Percentiles rank a stretch among this genome's conserved stretches.
These are phyloP conservation scores for Cryptosporidium felis DNA, from an alignment of 169 alveolate species.

Conservation along the genomic window DNA sequence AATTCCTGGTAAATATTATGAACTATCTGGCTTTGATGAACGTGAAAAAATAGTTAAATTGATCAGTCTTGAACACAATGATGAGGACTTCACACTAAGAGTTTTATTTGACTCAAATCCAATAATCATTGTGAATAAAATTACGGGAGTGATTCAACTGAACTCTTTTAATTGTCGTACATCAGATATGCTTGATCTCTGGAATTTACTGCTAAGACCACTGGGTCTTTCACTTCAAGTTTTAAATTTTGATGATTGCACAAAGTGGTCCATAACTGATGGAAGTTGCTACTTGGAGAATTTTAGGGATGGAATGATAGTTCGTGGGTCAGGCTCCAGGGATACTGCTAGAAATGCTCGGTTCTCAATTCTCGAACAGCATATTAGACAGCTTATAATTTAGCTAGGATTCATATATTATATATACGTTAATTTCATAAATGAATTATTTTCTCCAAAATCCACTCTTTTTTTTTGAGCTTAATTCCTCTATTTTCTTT, in stretches of 20 bases:
- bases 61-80: conserved; percentile 35
- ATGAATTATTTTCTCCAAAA: conserved; percentile 23
- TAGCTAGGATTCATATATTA: background rate
- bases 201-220: conserved; percentile 66
- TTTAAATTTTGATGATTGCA: background rate
- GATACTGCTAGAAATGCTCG: conserved; percentile 68
- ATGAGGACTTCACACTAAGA: conserved; percentile 51
- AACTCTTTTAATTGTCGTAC: conserved; percentile 43
- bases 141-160: conserved; percentile 58
- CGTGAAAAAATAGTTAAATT: conserved; percentile 31
- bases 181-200: conserved; percentile 25
- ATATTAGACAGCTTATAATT: conserved; percentile 50
- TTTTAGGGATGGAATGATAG: conserved; percentile 69
- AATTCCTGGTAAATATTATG: conserved; percentile 18
- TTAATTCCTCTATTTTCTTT: background rate
- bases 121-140: conserved; percentile 42
- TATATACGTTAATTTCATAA: background rate
- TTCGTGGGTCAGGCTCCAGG: conserved; percentile 71
- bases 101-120: conserved; percentile 16
- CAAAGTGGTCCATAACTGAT: conserved; percentile 65
- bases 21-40: conserved; percentile 15
- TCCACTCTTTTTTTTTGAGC: background rate
- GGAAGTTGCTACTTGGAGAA: conserved; percentile 66
- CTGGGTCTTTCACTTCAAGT: conserved; percentile 34
- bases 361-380: conserved; percentile 65